Evolutionary conservation across 495 filamentous ascomycete genomes (phyloP).

Genomic region (Amphirosellinia nigrospora): DNA sequence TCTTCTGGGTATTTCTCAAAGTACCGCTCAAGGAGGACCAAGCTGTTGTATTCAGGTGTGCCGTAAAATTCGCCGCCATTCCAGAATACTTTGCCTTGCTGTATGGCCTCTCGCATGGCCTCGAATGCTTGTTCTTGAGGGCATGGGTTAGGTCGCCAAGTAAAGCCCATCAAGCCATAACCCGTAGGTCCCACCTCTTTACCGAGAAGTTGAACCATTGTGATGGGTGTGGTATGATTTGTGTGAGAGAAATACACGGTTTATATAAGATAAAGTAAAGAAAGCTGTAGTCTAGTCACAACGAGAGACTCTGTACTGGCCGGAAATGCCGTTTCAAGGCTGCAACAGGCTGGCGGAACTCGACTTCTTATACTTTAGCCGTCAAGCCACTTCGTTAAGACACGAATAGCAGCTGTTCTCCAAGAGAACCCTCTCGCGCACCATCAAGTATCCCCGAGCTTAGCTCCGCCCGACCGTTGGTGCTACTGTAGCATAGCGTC

Average conservation of each 20-base stretch:
- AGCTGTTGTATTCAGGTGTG: constrained; percentile 68
- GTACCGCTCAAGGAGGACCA: constrained; percentile 68
- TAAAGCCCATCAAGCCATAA: constrained; percentile 72
- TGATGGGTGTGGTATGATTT: constrained; percentile 5
- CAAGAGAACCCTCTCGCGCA: constrained; percentile 1
- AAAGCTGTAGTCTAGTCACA: not conserved
- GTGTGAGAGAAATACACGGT: not conserved
- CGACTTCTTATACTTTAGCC: constrained; percentile 15
- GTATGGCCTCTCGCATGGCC: constrained; percentile 69
- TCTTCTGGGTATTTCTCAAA: constrained; percentile 73
- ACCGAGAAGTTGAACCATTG: constrained; percentile 57
- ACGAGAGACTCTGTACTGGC: not conserved
- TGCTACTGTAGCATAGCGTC: not conserved
- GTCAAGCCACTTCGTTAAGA: not conserved
- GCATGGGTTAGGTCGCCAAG: constrained; percentile 68
- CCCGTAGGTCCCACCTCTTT: constrained; percentile 62
- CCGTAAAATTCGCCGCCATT: constrained; percentile 86
- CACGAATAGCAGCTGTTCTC: not conserved
- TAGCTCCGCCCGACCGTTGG: not conserved
- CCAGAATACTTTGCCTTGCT: constrained; percentile 74
- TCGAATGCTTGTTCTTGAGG: constrained; percentile 68
- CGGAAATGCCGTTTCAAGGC: not conserved
- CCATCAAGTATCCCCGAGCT: not conserved
- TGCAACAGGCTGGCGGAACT: not conserved
- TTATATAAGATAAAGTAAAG: not conserved